phyloP scores from a whole-genome alignment of 192 early-diverging fungal genomes.

The Linderina pennispora region DNA sequence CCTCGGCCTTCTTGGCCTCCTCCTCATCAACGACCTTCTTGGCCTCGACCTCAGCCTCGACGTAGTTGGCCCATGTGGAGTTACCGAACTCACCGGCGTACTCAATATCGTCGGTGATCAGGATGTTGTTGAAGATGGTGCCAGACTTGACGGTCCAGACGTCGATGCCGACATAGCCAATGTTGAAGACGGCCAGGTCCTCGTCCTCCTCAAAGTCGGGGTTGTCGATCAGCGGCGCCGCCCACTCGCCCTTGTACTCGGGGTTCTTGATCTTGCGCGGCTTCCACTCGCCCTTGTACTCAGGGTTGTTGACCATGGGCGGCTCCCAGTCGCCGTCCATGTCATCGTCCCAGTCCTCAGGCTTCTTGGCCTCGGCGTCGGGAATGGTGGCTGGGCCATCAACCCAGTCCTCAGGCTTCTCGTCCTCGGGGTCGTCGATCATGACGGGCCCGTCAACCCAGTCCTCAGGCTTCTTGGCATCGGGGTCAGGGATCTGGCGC shows the following conservation, averaged over 20 bases:
- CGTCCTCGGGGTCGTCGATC: slow-evolving; percentile 67
- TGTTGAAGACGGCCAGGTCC: slow-evolving; percentile 77
- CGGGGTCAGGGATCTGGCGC: slow-evolving; percentile 73
- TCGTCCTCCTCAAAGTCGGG: slow-evolving; percentile 89
- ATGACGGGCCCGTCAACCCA: slow-evolving; percentile 70
- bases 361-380: slow-evolving; percentile 77
- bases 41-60: slow-evolving; percentile 58
- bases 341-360: slow-evolving; percentile 93
- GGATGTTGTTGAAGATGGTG: slow-evolving; percentile 91
- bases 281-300: slow-evolving; percentile 80
- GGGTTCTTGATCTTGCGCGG: slow-evolving; percentile 83
- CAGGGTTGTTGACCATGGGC: slow-evolving; percentile 80
- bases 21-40: slow-evolving; percentile 55
- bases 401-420: slow-evolving; percentile 70
- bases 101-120: slow-evolving; percentile 75
- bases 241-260: slow-evolving; percentile 92
- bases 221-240: slow-evolving; percentile 80
- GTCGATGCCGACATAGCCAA: slow-evolving; percentile 85
- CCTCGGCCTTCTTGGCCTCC: slow-evolving; percentile 41
- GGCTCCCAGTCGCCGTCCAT: slow-evolving; percentile 97
- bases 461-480: slow-evolving; percentile 82
- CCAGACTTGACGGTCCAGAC: slow-evolving; percentile 94
- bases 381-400: slow-evolving; percentile 72
- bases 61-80: slow-evolving; percentile 58
- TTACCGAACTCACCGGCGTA: slow-evolving; percentile 73